A percentile compares a stretch with the other conserved stretches of the same genome.
Conservation (phyloP, 257 asterid species). For the Misopates orontium region DNA sequence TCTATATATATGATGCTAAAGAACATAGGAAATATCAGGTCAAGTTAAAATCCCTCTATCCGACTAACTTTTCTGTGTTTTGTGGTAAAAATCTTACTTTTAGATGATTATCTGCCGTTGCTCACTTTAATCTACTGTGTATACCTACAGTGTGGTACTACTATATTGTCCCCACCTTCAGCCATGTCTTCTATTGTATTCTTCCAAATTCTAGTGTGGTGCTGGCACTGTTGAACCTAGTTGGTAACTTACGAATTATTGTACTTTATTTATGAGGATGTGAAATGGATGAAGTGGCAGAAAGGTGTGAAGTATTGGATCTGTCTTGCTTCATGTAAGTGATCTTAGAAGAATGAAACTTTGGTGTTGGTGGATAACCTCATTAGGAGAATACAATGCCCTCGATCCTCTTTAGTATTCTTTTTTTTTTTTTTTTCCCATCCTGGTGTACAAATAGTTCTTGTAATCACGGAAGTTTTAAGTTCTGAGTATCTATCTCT, state of each 20-base stretch:
- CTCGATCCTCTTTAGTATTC: too few species aligned
- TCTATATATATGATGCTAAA: background rate
- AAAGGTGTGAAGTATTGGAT: background rate
- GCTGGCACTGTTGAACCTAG: background rate
- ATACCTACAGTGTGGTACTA: background rate
- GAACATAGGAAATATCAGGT: background rate
- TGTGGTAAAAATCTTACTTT: background rate
- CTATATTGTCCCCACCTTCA: background rate
- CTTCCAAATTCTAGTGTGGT: background rate
- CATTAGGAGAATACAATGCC: background rate
- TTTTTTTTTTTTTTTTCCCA: too few species aligned
- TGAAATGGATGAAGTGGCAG: background rate
- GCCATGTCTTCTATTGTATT: background rate
- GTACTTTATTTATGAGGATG: too few species aligned
- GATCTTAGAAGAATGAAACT: background rate
- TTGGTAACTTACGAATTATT: background rate
- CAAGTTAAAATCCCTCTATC: background rate
- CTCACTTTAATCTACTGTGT: background rate
- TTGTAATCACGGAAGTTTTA: too few species aligned
- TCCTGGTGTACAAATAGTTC: too few species aligned
- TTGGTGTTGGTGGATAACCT: background rate
- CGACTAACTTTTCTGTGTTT: background rate
- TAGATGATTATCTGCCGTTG: background rate
- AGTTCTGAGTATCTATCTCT: too few species aligned
- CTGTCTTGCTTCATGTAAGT: background rate